Conservation (phyloP, 2,329 filamentous ascomycete genomes). For the Canariomyces notabilis region DNA sequence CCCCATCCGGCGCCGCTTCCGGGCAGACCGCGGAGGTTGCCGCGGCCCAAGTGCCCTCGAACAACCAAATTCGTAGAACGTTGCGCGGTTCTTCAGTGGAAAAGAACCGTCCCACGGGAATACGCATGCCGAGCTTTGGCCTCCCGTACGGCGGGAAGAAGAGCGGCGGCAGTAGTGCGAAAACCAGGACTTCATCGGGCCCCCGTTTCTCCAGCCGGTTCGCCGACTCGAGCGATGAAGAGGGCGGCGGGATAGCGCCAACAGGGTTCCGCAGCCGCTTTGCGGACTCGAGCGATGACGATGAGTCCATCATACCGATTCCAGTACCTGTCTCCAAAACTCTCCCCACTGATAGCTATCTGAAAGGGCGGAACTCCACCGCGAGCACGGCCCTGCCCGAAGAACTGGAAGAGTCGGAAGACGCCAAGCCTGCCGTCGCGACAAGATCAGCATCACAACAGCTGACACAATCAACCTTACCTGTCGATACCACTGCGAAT, state of each 20-base stretch:
- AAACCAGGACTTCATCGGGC: slow-evolving; percentile 32
- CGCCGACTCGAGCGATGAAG: slow-evolving; percentile 60
- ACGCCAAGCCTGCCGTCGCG: slow-evolving; percentile 54
- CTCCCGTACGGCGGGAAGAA: slow-evolving; percentile 34
- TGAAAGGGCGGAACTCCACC: slow-evolving; percentile 16
- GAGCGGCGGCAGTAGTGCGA: slow-evolving; percentile 11
- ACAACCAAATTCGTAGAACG: slow-evolving; percentile 41
- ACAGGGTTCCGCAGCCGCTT: slow-evolving; percentile 54
- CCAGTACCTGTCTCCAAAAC: slow-evolving; percentile 13
- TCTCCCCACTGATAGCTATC: slow-evolving; percentile 2
- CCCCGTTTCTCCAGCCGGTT: slow-evolving; percentile 48
- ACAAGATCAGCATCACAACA: not conserved
- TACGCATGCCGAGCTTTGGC: slow-evolving; percentile 41
- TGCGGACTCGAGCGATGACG: slow-evolving; percentile 68
- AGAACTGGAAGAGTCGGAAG: slow-evolving; percentile 47
- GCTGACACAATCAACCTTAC: not conserved
- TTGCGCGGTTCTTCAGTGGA: slow-evolving; percentile 38
- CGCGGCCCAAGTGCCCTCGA: slow-evolving; percentile 26
- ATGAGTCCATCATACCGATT: slow-evolving; percentile 40
- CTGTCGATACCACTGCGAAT: not conserved
- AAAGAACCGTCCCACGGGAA: slow-evolving; percentile 23
- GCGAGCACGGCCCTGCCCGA: slow-evolving; percentile 39
- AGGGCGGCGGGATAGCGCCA: slow-evolving; percentile 30
- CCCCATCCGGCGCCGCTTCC: slow-evolving; percentile 56
- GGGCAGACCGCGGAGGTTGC: slow-evolving; percentile 39